These are phyloP conservation scores for Pelargonium cotyledonis DNA, from an alignment of 441 rosid species.

Conservation along the genomic window DNA sequence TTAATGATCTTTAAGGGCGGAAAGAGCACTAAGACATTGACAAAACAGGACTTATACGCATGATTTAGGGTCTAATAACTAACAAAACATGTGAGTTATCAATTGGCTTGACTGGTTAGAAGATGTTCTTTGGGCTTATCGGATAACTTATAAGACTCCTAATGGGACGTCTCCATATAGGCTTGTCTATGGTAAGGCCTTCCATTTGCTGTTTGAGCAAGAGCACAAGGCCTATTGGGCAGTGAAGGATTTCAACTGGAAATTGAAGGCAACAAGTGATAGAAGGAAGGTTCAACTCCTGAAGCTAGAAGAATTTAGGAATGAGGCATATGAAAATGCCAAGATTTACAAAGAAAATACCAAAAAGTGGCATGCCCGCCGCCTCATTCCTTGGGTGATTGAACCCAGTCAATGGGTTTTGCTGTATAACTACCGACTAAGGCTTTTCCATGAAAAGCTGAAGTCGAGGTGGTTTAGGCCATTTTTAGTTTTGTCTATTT, in stretches of 20 bases:
- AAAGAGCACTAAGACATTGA: no score
- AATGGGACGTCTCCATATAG: not conserved
- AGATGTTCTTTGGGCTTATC: conserved; percentile 11
- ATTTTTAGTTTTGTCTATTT: not conserved
- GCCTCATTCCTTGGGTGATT: not conserved
- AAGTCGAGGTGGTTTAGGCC: not conserved
- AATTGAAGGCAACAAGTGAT: not conserved
- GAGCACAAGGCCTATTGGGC: not conserved
- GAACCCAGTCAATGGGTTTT: not conserved
- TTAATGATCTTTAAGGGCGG: no score
- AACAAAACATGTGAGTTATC: no score
- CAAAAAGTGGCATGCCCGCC: not conserved
- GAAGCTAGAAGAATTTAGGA: not conserved
- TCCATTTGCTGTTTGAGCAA: not conserved
- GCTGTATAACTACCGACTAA: not conserved
- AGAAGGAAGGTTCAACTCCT: not conserved
- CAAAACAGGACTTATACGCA: no score
- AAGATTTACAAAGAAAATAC: not conserved
- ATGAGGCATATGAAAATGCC: not conserved
- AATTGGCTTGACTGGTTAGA: not conserved
- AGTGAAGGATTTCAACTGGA: not conserved
- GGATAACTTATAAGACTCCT: not conserved
- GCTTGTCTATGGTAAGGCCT: not conserved
- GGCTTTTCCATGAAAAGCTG: not conserved
- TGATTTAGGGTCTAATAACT: no score